Evolutionary conservation across 2,329 filamentous ascomycete species (phyloP), one percentile per base, ranked within the genome.

Genomic region (Cercospora janseana): DNA sequence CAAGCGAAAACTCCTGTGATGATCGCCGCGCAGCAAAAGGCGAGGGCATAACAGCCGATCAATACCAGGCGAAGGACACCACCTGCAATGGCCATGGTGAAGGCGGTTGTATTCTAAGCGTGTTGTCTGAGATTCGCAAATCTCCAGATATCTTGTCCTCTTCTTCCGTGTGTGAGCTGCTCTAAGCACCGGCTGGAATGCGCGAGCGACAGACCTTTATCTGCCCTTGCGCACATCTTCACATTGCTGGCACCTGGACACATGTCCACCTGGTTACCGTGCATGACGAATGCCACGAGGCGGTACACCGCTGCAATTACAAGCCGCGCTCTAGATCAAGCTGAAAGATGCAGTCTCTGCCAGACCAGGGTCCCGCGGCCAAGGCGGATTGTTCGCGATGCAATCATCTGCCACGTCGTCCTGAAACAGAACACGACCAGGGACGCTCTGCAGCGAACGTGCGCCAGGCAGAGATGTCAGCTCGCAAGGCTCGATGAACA

Each of bases 1-100:
- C 49, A 55, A n/a, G 38, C 49, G 13, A 55, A 55, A 1, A 34
- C 49, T 13, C 43, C 52, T 16, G 49, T 55, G 44, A 55, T 55
- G 16, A 45, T 31, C 1, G 45, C 13, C 8, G 48, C 45, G 23
- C 28, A 48, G n/a, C 44, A 41, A 26, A 48, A 55, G 6, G 49
- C 49, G 20, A 48, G 29, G 2, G 46, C 34, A 45, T 55, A 55
- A 44, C 29, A 35, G 16, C 15, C 20, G 29, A 49, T 52, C 43
- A 52, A 38, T n/a, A 52, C 38, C 12, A 55, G 23, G 28, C 52
- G 52, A 13, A 52, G 26, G 4, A 48, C 24, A 7, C 52, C 52
- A 24, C 51, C 51, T 5, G 29, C 43, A 34, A 54, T 46, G 5
- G 46, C 51, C 51, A 54, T 54, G 7, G 9, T 34, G 10, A 9